These are phyloP conservation scores for Globisporangium recalcitrans DNA, from an alignment of 352 stramenopile genomes.

Conservation along the genomic window DNA sequence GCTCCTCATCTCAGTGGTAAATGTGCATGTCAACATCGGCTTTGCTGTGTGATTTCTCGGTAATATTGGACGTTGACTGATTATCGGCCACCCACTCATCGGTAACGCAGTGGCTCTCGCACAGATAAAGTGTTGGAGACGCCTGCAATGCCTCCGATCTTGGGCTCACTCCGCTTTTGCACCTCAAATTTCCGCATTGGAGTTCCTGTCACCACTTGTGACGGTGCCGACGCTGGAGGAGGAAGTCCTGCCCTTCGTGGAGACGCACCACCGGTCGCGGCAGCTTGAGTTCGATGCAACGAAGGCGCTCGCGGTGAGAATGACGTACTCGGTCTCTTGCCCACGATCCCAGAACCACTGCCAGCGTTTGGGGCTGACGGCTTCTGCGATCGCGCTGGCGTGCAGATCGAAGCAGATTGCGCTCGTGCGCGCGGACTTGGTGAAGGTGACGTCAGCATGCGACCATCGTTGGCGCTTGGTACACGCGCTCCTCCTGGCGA, in stretches of 20 bases:
- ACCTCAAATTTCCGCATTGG: conserved; percentile 45
- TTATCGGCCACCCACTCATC: conserved; percentile 21
- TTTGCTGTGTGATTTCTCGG: not conserved
- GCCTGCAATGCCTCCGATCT: conserved; percentile 35
- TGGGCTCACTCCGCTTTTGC: conserved; percentile 27
- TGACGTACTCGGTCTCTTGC: conserved; percentile 37
- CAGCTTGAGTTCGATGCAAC: conserved; percentile 7
- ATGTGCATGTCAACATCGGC: not conserved
- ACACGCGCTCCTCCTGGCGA: not conserved
- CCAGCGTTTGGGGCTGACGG: not conserved
- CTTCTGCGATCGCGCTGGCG: conserved; percentile 12
- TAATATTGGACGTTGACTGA: not conserved
- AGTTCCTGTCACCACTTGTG: not conserved
- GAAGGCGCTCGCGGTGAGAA: conserved; percentile 32
- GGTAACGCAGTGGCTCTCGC: conserved; percentile 50
- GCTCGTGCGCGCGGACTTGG: conserved; percentile 26
- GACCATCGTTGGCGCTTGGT: conserved; percentile 2
- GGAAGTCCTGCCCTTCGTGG: conserved; percentile 18
- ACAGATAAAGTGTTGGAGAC: conserved; percentile 34
- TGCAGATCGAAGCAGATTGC: conserved; percentile 29
- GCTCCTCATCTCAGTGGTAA: not conserved
- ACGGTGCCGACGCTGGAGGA: not conserved
- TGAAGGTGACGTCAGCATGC: conserved; percentile 1
- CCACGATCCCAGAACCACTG: not conserved
- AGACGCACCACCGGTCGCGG: not conserved